Conservation (phyloP, 495 filamentous ascomycete species). For the Ramalina intermedia region DNA sequence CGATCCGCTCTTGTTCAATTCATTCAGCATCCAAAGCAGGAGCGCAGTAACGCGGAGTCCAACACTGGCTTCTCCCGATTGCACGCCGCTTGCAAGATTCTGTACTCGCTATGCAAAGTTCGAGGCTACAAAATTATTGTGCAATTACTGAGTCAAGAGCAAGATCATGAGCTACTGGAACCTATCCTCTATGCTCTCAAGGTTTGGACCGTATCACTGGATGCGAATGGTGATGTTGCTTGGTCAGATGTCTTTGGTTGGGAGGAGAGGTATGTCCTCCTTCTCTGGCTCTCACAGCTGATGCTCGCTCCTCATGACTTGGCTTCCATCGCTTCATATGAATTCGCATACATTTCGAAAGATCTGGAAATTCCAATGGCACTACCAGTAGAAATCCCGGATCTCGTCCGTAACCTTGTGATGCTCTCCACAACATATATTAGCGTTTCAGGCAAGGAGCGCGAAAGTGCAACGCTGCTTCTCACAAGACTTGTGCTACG, state of each 20-base stretch:
- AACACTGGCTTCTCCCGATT: slow-evolving; percentile 33
- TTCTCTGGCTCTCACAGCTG: slow-evolving; percentile 88
- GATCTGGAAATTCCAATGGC: slow-evolving; percentile 16
- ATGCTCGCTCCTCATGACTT: slow-evolving; percentile 90
- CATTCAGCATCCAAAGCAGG: neutral
- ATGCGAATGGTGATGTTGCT: neutral
- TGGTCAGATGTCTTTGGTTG: slow-evolving; percentile 39
- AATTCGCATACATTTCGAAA: slow-evolving; percentile 20
- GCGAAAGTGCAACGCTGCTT: slow-evolving; percentile 70
- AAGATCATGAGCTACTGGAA: slow-evolving; percentile 52
- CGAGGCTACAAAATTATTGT: slow-evolving; percentile 84
- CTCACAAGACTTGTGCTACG: slow-evolving; percentile 69
- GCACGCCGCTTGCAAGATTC: slow-evolving; percentile 55
- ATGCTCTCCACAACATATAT: slow-evolving; percentile 58
- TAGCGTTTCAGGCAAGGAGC: slow-evolving; percentile 63
- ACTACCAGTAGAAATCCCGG: slow-evolving; percentile 38
- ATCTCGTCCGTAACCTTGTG: slow-evolving; percentile 55
- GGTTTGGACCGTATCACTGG: slow-evolving; percentile 24
- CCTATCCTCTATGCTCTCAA: slow-evolving; percentile 56
- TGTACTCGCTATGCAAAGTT: slow-evolving; percentile 91
- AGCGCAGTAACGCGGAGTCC: slow-evolving; percentile 7
- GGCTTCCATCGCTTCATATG: slow-evolving; percentile 58
- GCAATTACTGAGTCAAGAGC: slow-evolving; percentile 79
- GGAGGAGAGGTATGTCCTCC: slow-evolving; percentile 77
- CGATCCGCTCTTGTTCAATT: neutral